Evolutionary conservation across 257 asterid genomes (phyloP).

Genomic region (Prunella vulgaris): DNA sequence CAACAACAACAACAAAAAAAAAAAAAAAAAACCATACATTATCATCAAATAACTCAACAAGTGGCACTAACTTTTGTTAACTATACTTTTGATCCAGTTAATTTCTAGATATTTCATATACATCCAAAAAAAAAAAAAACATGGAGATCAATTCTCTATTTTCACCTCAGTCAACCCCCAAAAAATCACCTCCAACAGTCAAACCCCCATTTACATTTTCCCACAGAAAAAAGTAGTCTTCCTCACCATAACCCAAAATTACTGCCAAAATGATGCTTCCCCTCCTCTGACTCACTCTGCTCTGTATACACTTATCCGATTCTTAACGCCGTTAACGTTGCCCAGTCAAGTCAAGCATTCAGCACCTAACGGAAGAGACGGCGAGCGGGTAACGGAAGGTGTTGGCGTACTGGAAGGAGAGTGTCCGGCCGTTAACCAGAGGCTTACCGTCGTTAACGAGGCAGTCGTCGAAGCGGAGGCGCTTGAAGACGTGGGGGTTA

Average conservation of each 20-base stretch:
- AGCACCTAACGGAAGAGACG: slow-evolving; percentile 65
- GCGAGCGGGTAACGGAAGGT: slow-evolving; percentile 60
- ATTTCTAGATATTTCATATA: slow-evolving; percentile 11
- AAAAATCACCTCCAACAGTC: slow-evolving; percentile 12
- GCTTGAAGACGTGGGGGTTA: slow-evolving; percentile 70
- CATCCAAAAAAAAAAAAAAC: not conserved
- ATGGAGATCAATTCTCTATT: slow-evolving; percentile 5
- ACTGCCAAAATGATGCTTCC: not conserved
- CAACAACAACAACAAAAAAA: not conserved
- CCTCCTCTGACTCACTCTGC: not conserved
- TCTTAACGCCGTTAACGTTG: not conserved
- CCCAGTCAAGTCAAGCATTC: not conserved
- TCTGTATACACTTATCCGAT: slow-evolving; percentile 1
- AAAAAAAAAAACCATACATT: not conserved
- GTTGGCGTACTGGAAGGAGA: slow-evolving; percentile 82
- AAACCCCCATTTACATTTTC: slow-evolving; percentile 27
- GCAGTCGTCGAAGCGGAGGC: slow-evolving; percentile 63
- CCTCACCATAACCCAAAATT: slow-evolving; percentile 12
- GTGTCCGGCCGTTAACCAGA: slow-evolving; percentile 46
- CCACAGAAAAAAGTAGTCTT: not conserved
- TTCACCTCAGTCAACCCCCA: not conserved
- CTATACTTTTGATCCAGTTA: not conserved
- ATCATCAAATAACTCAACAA: not conserved
- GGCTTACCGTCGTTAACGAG: slow-evolving; percentile 77
- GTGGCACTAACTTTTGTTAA: not conserved